These are phyloP conservation scores for Colletotrichum sp. DNA, from an alignment of 2,329 filamentous ascomycete genomes.

Conservation along the genomic window DNA sequence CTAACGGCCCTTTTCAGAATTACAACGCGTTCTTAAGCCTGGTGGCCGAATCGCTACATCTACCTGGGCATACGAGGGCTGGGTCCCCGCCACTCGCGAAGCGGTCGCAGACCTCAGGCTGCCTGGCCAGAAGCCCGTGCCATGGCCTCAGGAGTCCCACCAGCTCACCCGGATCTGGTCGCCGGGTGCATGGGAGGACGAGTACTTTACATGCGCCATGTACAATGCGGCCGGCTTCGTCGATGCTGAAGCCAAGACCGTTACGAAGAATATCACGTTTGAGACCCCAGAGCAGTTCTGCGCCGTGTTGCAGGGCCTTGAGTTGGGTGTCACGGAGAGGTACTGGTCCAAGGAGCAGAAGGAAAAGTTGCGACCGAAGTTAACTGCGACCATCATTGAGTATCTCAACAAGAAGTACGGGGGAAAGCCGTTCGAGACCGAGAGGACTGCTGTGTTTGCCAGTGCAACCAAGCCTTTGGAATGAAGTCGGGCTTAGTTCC, in stretches of 20 bases:
- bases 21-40: not conserved
- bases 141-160: not conserved
- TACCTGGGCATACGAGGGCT: not conserved
- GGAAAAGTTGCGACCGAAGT: not conserved
- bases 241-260: accelerated
- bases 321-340: not conserved
- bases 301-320: not conserved
- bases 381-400: not conserved
- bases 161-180: not conserved
- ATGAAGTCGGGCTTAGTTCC: not conserved
- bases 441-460: not conserved
- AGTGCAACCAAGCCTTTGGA: not conserved
- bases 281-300: not conserved
- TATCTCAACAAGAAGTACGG: not conserved
- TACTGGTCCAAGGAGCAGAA: not conserved
- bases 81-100: not conserved
- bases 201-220: not conserved
- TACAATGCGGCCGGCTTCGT: not conserved
- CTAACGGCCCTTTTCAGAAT: not conserved
- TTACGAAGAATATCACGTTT: not conserved
- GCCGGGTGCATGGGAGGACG: not conserved
- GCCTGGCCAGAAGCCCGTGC: not conserved
- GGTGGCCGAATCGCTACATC: not conserved
- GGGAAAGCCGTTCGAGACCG: not conserved
- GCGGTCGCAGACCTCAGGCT: not conserved